These are phyloP conservation scores for Penstemon newberryi DNA, from an alignment of 257 asterid genomes.

Conservation along the genomic window DNA sequence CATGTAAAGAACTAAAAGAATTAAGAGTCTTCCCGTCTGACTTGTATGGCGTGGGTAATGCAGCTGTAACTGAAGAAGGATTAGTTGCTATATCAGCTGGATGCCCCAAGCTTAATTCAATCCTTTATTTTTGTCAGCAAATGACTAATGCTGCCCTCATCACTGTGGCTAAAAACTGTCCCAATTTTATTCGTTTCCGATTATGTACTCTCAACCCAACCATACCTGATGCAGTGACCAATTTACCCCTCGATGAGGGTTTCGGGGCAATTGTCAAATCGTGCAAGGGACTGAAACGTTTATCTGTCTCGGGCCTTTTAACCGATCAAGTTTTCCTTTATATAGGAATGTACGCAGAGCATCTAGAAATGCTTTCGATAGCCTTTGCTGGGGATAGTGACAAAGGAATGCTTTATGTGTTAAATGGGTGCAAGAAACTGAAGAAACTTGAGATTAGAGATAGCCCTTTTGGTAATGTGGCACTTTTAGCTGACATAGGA, in stretches of 20 bases:
- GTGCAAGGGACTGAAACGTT: conserved; percentile 76
- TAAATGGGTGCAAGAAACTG: conserved; percentile 81
- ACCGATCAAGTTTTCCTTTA: conserved; percentile 73
- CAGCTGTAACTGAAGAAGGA: conserved; percentile 78
- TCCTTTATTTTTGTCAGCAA: conserved; percentile 69
- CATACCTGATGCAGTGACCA: conserved; percentile 72
- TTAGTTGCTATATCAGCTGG: conserved; percentile 80
- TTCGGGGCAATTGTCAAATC: conserved; percentile 88
- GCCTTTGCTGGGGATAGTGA: conserved; percentile 86
- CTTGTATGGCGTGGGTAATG: conserved; percentile 41
- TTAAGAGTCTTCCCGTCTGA: conserved; percentile 74
- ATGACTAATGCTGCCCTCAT: conserved; percentile 88
- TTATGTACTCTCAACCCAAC: conserved; percentile 61
- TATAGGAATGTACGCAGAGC: conserved; percentile 86
- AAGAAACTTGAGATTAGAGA: conserved; percentile 78
- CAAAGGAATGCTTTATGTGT: conserved; percentile 71
- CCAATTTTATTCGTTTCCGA: conserved; percentile 74
- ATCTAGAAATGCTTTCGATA: conserved; percentile 79
- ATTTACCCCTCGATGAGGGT: conserved; percentile 80
- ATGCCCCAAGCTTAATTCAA: conserved; percentile 73
- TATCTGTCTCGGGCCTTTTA: conserved; percentile 72
- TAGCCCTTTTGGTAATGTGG: conserved; percentile 76
- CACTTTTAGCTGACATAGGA: conserved; percentile 76
- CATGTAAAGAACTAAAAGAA: conserved; percentile 77
- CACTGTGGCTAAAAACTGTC: conserved; percentile 78